Base-by-base conservation (phyloP, 306 rosid genomes). In the Corylus heterophylla region DNA sequence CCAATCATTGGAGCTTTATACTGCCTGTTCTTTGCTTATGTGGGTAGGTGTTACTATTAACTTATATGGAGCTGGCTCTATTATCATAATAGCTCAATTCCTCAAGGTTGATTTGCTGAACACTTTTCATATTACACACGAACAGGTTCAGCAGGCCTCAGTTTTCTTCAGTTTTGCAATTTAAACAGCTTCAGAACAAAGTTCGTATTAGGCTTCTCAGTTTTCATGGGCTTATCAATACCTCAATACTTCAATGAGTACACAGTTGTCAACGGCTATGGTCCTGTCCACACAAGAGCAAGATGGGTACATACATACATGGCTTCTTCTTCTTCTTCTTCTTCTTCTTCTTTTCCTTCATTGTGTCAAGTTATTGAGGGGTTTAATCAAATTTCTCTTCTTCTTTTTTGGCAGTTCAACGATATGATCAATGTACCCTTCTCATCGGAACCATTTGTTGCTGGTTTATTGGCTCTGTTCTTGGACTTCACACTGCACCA, bases 231-330 rank as follows among this genome's bases (percentile, higher is more conserved):
- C 20, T 77, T 94, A 37, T 92, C 98, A 35, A 84, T 94, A 56
- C 98, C 98, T 22, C 98, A 92, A 79, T 94, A 92, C 83, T 94
- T 94, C 94, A 94, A 92, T 5, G 98, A 94, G 85, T 94, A 94
- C 87, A 94, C 97, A 0, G 89, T 87, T 20, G 59, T 89, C 14
- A 88, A 91, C 50, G 93, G 97, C 83, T 94, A 87, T 29, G 93
- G 98, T 81, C 98, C 98, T 0, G 97, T 85, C 78, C 98, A 94
- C 89, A 92, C 98, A 0, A 76, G 90, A 37, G 91, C 93, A 1
- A 90, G 98, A 94, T 94, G 98, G 98, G 98, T 94, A 88, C 47
- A 59, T 5, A 42, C 47, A 59, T 31, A 31, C 35, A 31, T 63
- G 27, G 31, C 70, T 25, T 18, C 55, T 37, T n/a, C 45, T 6